Conservation (phyloP, 192 early-diverging fungal species). For the Spizellomyces punctatus region DNA sequence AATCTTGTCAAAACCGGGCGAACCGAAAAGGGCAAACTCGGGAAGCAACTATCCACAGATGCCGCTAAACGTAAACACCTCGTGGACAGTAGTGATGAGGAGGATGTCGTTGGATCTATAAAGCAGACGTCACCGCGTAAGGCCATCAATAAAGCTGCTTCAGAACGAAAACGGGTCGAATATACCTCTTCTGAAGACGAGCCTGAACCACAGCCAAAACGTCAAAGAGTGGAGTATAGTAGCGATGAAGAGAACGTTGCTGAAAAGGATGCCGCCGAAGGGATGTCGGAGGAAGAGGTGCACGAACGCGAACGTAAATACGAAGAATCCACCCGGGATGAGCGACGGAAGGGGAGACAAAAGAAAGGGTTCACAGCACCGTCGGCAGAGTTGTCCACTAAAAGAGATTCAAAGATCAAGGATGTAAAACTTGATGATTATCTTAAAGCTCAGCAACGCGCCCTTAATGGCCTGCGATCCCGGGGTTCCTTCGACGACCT, state of each 20-base stretch:
- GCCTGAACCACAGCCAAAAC: not conserved
- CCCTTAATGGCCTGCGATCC: not conserved
- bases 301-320: not conserved
- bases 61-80: not conserved
- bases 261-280: no score
- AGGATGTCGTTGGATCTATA: not conserved
- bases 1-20: no score
- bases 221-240: not conserved
- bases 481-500: not conserved
- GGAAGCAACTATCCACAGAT: no score
- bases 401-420: no score
- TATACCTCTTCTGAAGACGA: constrained; percentile 1
- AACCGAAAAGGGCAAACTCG: no score
- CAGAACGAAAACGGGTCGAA: not conserved
- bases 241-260: not conserved
- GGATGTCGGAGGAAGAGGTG: not conserved
- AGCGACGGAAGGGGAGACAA: no score
- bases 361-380: no score
- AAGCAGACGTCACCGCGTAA: no score
- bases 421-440: not conserved
- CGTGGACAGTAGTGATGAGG: not conserved
- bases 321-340: not conserved
- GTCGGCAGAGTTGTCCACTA: no score
- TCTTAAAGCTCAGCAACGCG: not conserved
- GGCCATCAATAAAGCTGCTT: no score